Base-by-base conservation (phyloP, 2,329 filamentous ascomycete genomes). In the Calonectria fujianensis region DNA sequence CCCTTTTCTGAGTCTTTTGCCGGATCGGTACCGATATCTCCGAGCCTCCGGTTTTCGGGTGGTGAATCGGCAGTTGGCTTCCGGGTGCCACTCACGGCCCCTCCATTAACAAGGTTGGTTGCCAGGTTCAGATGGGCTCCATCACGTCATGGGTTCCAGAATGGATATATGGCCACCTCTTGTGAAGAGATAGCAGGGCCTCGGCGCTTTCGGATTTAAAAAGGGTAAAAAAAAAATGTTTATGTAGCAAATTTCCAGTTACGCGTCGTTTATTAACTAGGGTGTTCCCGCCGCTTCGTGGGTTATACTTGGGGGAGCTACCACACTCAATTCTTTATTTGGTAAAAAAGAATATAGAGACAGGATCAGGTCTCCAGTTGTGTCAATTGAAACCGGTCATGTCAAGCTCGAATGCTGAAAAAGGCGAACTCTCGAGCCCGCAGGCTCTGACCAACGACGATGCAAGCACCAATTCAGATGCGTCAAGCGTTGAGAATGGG, bases 131-230 rank as follows among this genome's bases (percentile, higher is more conserved):
- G 13, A 41, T 11, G 16, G 27, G n/a, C 35, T 29, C 69, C 65
- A 65, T 70, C 50, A 61, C 69, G 69, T 70, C 69, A 70, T 70
- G 57, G 57, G 57, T 20, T 39, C 57, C 37, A 41, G 69, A 37
- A 14, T 51, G 45, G 48, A 45, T 69, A 59, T 63, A 63, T 7
- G 8, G 27, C n/a, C 14, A 37, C 16, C 31, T 39, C 14, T 63
- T 18, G 57, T 27, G 37, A 27, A 16, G 20, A 63, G 39, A 63
- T 63, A 63, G 57, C 14, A 27, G n/a, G n/a, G 35, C 10, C 69
- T 70, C 69, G 69, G 69, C 69, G 27, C 48, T 65, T 41, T 70
- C 69, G 69, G 69, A 70, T 64, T 64, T 70, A 70, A 64, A 35
- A 35, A 4, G 8, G 3, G 27, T 35, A 54, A 4, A 20, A 48